Evolutionary conservation across 75 land plant genomes (phyloP), one percentile per base, ranked within the genome.

Genomic region (Selaginella tamariscina): DNA sequence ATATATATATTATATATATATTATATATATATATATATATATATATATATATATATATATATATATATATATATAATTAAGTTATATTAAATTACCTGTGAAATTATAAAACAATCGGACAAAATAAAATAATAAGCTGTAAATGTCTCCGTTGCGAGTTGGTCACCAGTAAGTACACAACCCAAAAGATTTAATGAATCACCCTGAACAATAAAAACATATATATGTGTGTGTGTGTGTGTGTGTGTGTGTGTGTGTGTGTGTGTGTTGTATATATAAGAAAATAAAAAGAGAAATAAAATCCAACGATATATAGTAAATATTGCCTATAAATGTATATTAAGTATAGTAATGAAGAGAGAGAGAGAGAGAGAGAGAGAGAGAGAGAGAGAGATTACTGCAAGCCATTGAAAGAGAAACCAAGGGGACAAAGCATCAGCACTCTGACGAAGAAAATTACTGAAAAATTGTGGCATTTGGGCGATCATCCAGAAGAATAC

Each of bases 361-460:
- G n/a, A n/a, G n/a, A n/a, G n/a, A n/a, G n/a, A n/a, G n/a, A n/a
- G n/a, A n/a, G n/a, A n/a, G n/a, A n/a, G n/a, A n/a, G n/a, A n/a
- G 49, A 39, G 15, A 39, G 49, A 39, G 15, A 39, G 49, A 15
- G 15, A 39, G 5, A 5, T 13, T 65, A 75, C 77, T 64, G 74
- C 77, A 71, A 75, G 77, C 77, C 77, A 75, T 22, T 75, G 77
- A n/a, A 71, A 44, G 24, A 75, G 77, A 49, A 76, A 76, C 78
- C 78, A 76, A 11, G 78, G 78, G 57, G 78, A 76, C 11, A 76
- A 65, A 11, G 75, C 78, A 29, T 76, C 78, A 26, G 70, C 63
- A 39, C 78, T 76, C 75, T 72, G 75, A 32, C 68, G 33, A 8
- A 68, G 15, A 26, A 56, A 72, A 60, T 76, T 76, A 55, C 70